Conservation (phyloP, 2,329 filamentous ascomycete genomes). For the Penicillium griseofulvum region DNA sequence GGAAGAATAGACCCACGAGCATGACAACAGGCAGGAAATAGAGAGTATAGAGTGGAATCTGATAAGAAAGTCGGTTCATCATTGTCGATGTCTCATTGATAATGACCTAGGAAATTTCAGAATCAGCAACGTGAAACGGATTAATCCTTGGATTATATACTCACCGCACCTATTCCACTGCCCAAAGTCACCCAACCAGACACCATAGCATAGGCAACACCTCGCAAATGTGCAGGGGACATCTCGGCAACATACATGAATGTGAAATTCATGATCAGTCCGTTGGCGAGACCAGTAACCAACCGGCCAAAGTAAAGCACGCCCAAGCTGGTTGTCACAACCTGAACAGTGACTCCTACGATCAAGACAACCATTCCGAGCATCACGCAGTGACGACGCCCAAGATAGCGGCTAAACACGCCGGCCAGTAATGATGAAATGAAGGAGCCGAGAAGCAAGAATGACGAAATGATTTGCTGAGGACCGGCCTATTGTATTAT, state of each 20-base stretch:
- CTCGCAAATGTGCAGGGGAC: conserved; percentile 49
- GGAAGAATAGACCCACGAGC: background rate
- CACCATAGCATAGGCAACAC: conserved; percentile 50
- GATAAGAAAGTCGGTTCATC: background rate
- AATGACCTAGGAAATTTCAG: background rate
- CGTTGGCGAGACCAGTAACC: conserved; percentile 46
- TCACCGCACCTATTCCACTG: conserved; percentile 3
- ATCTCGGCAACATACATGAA: conserved; percentile 52
- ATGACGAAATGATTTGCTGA: conserved; percentile 54
- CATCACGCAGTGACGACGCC: conserved; percentile 49
- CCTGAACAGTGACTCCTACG: conserved; percentile 47
- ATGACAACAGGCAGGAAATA: background rate
- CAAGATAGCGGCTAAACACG: conserved; percentile 49
- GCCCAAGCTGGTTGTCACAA: conserved; percentile 41
- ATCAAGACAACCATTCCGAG: conserved; percentile 48
- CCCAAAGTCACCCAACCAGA: conserved; percentile 48
- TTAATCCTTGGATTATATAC: background rate
- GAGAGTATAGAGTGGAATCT: background rate
- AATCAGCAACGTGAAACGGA: background rate
- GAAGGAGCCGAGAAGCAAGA: conserved; percentile 53
- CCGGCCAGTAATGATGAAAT: conserved; percentile 51
- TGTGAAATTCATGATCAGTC: conserved; percentile 47
- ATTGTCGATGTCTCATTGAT: background rate
- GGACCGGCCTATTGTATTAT: conserved; percentile 41
- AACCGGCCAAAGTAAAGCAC: conserved; percentile 50